Base-by-base conservation (phyloP, 805 yeast genomes). In the Suhomyces prunicola region DNA sequence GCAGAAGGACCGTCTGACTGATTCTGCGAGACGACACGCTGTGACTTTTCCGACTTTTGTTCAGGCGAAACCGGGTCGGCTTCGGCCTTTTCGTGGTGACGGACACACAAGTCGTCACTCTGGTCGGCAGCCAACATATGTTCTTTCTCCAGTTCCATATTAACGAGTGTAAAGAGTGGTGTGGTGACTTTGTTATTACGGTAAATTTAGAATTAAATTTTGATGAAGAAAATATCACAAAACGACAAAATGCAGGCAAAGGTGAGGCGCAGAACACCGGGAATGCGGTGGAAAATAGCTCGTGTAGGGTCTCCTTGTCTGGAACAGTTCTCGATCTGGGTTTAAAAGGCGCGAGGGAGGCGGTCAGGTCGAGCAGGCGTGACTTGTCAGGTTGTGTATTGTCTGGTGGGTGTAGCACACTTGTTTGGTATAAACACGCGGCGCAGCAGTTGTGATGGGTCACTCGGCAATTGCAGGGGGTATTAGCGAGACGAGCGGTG, bases 101-200 rank as follows among this genome's bases (percentile, higher is more conserved):
- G 42, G 3, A 13, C 42, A 39, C 22, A 39, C 42, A 19, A 17
- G 42, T 39, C 23, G 23, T 39, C 42, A 12, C 24, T n/a, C 22
- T 36, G 19, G 41, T 17, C 22, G 41, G 22, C 24, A 39, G 24
- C 42, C 24, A 39, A 39, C 23, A 39, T 39, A 17, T 17, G 42
- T 19, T 39, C 42, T 39, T 39, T 39, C 24, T 39, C 42, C 42
- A 39, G 42, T 39, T 39, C 42, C 42, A 47, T 47, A 22, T 46
- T 22, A 47, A 47, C 49, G 49, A 47, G 49, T 46, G 48, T 17
- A 44, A 26, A 46, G 29, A 35, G 48, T 31, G 48, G 15, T 24
- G 13, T 9, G 6, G 15, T 13, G 42, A 10, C 12, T 39, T 39
- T 19, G 42, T 39, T 39, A 19, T 39, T 15, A 44, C 36, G n/a